Evolutionary conservation across 257 asterid genomes (phyloP), one percentile per base, ranked within the genome.

Genomic region (Perilla frutescens): DNA sequence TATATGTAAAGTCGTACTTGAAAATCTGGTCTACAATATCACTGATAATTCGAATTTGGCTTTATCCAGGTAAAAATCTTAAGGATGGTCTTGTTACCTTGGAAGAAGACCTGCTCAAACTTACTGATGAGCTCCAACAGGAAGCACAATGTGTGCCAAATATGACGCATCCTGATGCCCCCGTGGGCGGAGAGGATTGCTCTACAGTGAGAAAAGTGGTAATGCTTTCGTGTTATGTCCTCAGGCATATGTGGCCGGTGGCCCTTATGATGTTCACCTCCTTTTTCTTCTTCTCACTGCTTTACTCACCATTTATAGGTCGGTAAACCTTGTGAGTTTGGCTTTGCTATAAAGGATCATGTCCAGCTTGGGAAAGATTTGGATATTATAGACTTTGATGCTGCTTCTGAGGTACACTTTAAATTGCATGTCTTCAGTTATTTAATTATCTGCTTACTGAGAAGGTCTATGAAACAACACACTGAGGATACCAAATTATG

Each of bases 81-180:
- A 92, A 95, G 83, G 98, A 95, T 72, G 84, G 73, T 59, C 92
- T 95, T 72, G 89, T 79, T 72, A 83, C 91, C 45, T 78, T 91
- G 78, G 98, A 95, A 84, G 98, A 89, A 81, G 89, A 92, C 79
- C 87, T 92, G 60, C 74, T 92, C 61, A 90, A 83, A 61, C 91
- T 95, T 26, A 90, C 97, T 0, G 96, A 92, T 49, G 87, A 88
- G 76, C 90, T 95, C 67, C 98, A 92, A 81, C 87, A 80, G 75
- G 97, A 88, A 89, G 99, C 98, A 74, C 97, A 92, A 76, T 82
- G 86, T 74, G 89, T 95, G 76, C 99, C 99, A 72, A 95, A 95
- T 84, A 92, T 95, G 92, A 95, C 98, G 5, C 98, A 95, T 87
- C 97, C 97, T 34, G 91, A 88, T 85, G 99, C 79, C 44, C 99